Evolutionary conservation across 2,329 filamentous ascomycete species (phyloP), one percentile per base, ranked within the genome.

Genomic region (Penicillium sp.): DNA sequence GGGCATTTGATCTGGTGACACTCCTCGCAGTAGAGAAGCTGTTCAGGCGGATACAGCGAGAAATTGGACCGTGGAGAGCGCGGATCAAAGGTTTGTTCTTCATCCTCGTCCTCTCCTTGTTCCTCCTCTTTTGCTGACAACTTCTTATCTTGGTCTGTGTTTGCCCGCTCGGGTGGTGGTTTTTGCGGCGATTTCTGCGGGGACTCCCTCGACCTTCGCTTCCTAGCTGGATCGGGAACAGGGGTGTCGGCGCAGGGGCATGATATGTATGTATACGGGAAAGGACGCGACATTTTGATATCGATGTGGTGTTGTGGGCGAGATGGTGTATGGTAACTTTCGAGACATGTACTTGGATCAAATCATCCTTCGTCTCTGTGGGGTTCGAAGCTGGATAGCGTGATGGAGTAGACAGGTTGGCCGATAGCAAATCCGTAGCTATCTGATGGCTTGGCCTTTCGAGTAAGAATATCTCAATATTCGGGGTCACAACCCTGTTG

Each of bases 1-100:
- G 88, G 87, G 66, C 93, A 98, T 59, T 93, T 86, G 54, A 97
- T 95, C 69, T 95, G 86, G 66, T 95, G 88, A 69, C 93, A 98
- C 67, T 97, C 93, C 66, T 95, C 91, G 74, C 93, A 98, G 74
- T 95, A 98, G 35, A 97, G 79, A 24, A 98, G 80, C 65, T 96
- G 84, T 64, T 97, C 91, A 39, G 96, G 82, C 1, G 93, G 91
- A 64, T 91, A 96, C 29, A 98, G 77, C 57, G 88, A 90, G 75
- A 88, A 97, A 68, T 89, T 93, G 51, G 93, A 87, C 33, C 90
- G 84, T 15, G 87, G 81, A 53, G 84, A 83, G 60, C 86, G 83
- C 2, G 93, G 89, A 65, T 98, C 87, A 68, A 98, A 95, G 4
- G 87, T 85, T 54, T 79, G 77, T 51, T 88, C 87, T 57, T 88